Percentiles rank a stretch among this genome's conserved stretches.
phyloP scores from a whole-genome alignment of 1,139 yeast species.

The Magnusiomyces fungicola region DNA sequence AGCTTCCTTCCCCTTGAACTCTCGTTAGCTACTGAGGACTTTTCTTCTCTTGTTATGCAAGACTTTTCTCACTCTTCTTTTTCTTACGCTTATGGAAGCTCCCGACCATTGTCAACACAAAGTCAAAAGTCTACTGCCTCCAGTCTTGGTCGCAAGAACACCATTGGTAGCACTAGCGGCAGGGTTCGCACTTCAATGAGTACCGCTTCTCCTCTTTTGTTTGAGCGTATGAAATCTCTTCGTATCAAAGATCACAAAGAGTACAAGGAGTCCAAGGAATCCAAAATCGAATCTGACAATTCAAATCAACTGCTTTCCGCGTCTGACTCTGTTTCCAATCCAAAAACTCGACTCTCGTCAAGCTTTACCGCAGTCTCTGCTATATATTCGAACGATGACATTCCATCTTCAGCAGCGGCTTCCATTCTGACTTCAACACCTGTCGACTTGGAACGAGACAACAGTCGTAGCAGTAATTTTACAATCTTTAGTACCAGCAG shows the following conservation, averaged over 20 bases:
- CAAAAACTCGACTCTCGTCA: not conserved
- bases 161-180: conserved; percentile 14
- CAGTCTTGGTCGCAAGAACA: conserved; percentile 12
- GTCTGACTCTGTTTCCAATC: not conserved
- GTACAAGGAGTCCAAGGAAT: too few species aligned
- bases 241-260: conserved; percentile 4
- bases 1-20: conserved; percentile 9
- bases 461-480: not conserved
- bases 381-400: too few species aligned
- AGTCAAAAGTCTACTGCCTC: conserved; percentile 3
- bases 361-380: too few species aligned
- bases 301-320: too few species aligned
- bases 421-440: not conserved
- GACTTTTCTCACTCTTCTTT: conserved; percentile 8
- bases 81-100: not conserved
- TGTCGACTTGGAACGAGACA: not conserved
- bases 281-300: too few species aligned
- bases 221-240: conserved; percentile 12
- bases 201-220: conserved; percentile 11
- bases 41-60: conserved; percentile 12
- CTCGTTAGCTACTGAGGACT: conserved; percentile 8
- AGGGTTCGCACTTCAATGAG: conserved; percentile 11
- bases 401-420: not conserved
- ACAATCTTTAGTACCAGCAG: not conserved
- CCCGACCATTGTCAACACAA: not conserved